Evolutionary conservation across 192 early-diverging fungal species (phyloP).

Genomic region (Backusella sp.): DNA sequence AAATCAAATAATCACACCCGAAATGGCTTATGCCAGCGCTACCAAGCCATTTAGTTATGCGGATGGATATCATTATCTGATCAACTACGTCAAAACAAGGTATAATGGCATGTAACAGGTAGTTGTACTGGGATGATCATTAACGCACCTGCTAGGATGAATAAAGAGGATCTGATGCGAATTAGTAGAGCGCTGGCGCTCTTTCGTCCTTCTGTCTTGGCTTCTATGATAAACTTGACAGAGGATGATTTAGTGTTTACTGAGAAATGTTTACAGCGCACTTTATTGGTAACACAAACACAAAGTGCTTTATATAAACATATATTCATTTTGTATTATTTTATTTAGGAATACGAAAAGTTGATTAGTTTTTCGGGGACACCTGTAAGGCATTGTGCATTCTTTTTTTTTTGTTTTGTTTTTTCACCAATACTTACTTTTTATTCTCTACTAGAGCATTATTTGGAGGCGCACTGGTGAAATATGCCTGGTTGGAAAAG

Average conservation of each 20-base stretch:
- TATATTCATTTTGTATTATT: neutral
- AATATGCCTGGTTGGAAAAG: constrained; percentile 93
- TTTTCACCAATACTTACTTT: neutral
- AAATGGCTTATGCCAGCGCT: constrained; percentile 82
- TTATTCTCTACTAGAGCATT: neutral
- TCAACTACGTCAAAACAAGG: constrained; percentile 77
- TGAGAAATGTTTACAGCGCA: constrained; percentile 96
- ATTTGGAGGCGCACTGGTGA: constrained; percentile 57
- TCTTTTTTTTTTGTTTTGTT: too few species aligned
- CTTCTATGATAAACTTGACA: constrained; percentile 90
- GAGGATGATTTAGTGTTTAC: constrained; percentile 93
- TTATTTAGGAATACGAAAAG: constrained; percentile 85
- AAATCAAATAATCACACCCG: constrained; percentile 43
- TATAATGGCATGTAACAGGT: constrained; percentile 26
- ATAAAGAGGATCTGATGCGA: constrained; percentile 85
- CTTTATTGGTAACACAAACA: constrained; percentile 60
- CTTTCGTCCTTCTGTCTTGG: constrained; percentile 94
- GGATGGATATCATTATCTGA: constrained; percentile 90
- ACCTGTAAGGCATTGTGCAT: constrained; percentile 68
- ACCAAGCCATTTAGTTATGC: constrained; percentile 87
- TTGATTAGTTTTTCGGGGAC: constrained; percentile 93
- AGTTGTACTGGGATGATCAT: neutral
- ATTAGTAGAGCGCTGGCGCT: constrained; percentile 88
- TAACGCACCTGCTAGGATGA: constrained; percentile 60
- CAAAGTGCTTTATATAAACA: neutral